Conservation (phyloP, 164 flowering plant species). For the Sextonia rubra region DNA sequence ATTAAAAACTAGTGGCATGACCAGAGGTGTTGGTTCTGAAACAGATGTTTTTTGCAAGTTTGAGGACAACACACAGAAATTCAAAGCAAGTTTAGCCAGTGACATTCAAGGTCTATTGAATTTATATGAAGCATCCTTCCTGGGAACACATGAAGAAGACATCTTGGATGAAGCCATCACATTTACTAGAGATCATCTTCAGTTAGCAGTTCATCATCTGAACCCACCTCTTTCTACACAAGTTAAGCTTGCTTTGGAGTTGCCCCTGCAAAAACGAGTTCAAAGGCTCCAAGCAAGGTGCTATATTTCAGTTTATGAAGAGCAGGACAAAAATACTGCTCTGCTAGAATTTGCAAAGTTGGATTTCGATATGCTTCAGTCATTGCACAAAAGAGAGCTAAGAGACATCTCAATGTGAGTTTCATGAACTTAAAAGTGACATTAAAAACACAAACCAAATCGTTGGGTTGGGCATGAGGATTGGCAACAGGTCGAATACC, state of each 20-base stretch:
- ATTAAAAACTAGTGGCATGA: too few relatives aligned
- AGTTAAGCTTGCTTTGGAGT: slow-evolving; percentile 27
- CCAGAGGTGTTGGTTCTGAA: too few relatives aligned
- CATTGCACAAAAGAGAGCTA: slow-evolving; percentile 34
- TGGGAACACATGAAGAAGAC: slow-evolving; percentile 39
- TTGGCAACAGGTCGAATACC: too few relatives aligned
- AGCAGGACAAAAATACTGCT: slow-evolving; percentile 16
- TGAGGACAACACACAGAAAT: not conserved
- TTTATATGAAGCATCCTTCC: slow-evolving; percentile 46
- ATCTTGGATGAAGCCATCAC: slow-evolving; percentile 39
- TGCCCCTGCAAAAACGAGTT: slow-evolving; percentile 27
- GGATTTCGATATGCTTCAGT: slow-evolving; percentile 46
- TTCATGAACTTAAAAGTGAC: too few relatives aligned
- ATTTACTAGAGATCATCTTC: slow-evolving; percentile 30
- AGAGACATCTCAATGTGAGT: slow-evolving; percentile 32
- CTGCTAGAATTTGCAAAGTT: slow-evolving; percentile 39
- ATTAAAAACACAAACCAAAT: too few relatives aligned
- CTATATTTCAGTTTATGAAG: slow-evolving; percentile 31
- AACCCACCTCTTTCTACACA: slow-evolving; percentile 17
- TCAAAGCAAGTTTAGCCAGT: not conserved
- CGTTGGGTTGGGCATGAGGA: too few relatives aligned
- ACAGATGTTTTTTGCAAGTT: slow-evolving; percentile 8
- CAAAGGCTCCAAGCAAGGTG: slow-evolving; percentile 32
- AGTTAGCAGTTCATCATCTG: not conserved
- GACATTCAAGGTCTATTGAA: slow-evolving; percentile 9